Conservation (phyloP, 257 asterid genomes). For the Jacaranda mimosifolia region DNA sequence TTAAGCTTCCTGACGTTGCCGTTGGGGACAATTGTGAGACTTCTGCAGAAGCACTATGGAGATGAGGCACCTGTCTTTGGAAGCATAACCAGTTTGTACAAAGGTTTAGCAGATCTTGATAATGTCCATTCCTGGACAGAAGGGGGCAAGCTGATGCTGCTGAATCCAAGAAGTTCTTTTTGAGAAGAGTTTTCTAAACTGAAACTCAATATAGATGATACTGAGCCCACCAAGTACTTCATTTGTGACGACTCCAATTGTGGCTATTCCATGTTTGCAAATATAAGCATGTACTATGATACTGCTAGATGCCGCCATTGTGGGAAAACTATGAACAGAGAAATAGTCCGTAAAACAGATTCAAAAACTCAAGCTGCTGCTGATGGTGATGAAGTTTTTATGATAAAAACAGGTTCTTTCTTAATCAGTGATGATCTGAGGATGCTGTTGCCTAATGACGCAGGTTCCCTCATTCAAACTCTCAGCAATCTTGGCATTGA, state of each 20-base stretch:
- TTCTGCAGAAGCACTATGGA: conserved; percentile 8
- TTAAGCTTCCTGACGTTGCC: conserved; percentile 39
- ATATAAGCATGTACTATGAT: background rate
- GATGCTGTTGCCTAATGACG: conserved; percentile 4
- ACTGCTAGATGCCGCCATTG: background rate
- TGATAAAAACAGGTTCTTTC: background rate
- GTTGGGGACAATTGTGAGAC: conserved; percentile 22
- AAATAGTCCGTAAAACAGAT: no score
- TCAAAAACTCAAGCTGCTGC: background rate
- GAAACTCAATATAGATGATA: conserved; percentile 4
- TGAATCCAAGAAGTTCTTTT: conserved; percentile 7
- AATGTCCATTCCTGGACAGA: conserved; percentile 12
- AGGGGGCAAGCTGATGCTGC: conserved; percentile 23
- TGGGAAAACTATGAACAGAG: background rate
- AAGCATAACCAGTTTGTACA: conserved; percentile 19
- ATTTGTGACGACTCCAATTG: background rate
- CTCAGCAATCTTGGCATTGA: conserved; percentile 19
- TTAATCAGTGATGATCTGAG: conserved; percentile 29
- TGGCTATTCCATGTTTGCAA: no score
- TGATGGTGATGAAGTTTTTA: conserved; percentile 15
- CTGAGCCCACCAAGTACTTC: conserved; percentile 13
- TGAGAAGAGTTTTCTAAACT: background rate
- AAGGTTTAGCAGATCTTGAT: background rate
- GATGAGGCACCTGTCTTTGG: conserved; percentile 26
- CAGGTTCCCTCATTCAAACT: background rate